Percentiles rank a stretch among this genome's conserved stretches.
phyloP scores from a whole-genome alignment of 2,329 filamentous ascomycete species.

The Coniochaeta prunicola region DNA sequence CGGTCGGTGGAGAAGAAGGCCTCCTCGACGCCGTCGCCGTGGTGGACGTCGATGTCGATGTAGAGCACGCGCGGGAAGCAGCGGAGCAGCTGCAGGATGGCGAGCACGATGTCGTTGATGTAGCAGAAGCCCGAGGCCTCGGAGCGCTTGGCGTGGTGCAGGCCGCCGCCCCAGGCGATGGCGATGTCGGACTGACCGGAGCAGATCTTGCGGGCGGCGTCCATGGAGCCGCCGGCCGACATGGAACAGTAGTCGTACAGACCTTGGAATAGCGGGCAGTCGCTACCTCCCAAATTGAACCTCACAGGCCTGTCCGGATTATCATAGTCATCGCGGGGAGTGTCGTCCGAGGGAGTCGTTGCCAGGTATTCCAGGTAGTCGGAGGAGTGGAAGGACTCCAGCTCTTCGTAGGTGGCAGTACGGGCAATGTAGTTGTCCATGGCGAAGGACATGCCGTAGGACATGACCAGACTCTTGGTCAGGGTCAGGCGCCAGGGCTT shows the following conservation, averaged over 20 bases:
- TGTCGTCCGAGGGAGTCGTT: slow-evolving; percentile 58
- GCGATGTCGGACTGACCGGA: slow-evolving; percentile 88
- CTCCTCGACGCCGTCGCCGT: slow-evolving; percentile 79
- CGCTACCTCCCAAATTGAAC: slow-evolving; percentile 83
- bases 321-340: slow-evolving; percentile 60
- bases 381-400: slow-evolving; percentile 76
- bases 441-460: slow-evolving; percentile 90
- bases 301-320: slow-evolving; percentile 55
- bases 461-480: slow-evolving; percentile 88
- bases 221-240: slow-evolving; percentile 83
- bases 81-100: slow-evolving; percentile 79
- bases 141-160: slow-evolving; percentile 92
- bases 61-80: slow-evolving; percentile 82
- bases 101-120: slow-evolving; percentile 96
- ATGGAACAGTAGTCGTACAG: slow-evolving; percentile 93
- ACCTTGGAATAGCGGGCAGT: slow-evolving; percentile 95
- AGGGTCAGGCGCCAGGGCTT: slow-evolving; percentile 96
- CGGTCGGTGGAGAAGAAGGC: slow-evolving; percentile 79
- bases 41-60: slow-evolving; percentile 85
- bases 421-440: slow-evolving; percentile 92
- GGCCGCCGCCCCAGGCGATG: slow-evolving; percentile 93
- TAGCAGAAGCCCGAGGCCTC: slow-evolving; percentile 97
- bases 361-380: slow-evolving; percentile 90
- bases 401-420: slow-evolving; percentile 78
- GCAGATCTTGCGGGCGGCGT: slow-evolving; percentile 83